A percentile compares a stretch with the other conserved stretches of the same genome.
Evolutionary conservation across 768 basidiomycete genomes (phyloP).

Genomic region (Lactarius psammicola): DNA sequence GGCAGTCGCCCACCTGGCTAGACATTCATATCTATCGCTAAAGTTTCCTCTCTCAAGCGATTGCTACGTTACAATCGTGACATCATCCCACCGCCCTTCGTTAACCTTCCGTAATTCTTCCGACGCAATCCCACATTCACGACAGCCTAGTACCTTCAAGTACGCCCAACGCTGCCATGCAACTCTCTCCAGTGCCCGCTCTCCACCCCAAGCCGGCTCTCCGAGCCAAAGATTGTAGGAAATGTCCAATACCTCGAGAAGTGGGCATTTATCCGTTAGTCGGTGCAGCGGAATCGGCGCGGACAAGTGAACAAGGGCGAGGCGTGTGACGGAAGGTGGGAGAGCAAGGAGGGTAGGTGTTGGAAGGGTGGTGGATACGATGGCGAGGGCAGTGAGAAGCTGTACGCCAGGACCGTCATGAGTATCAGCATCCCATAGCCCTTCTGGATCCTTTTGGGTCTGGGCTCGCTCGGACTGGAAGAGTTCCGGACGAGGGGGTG

Average conservation of each 20-base stretch:
- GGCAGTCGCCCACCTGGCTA: background rate
- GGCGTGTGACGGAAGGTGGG: constrained; percentile 62
- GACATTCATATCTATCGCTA: constrained; percentile 6
- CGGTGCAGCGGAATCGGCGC: constrained; percentile 51
- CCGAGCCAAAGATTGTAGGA: constrained; percentile 60
- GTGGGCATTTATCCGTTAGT: constrained; percentile 57
- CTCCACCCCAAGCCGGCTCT: constrained; percentile 33
- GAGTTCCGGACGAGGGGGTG: constrained; percentile 44
- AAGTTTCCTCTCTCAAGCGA: constrained; percentile 9
- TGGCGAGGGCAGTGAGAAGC: constrained; percentile 37
- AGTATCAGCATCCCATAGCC: constrained; percentile 17
- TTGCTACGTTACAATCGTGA: constrained; percentile 46
- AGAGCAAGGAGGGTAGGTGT: constrained; percentile 48
- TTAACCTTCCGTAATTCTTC: constrained; percentile 51
- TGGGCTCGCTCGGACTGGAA: constrained; percentile 33
- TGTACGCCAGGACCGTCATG: constrained; percentile 9
- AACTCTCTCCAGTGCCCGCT: constrained; percentile 46
- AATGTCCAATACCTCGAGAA: constrained; percentile 62
- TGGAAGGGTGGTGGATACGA: constrained; percentile 50
- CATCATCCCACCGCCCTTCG: constrained; percentile 62
- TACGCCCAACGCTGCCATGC: constrained; percentile 58
- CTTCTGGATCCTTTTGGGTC: constrained; percentile 6
- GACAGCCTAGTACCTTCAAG: constrained; percentile 54
- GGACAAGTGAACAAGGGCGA: constrained; percentile 56
- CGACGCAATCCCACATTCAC: constrained; percentile 49